Base-by-base conservation (phyloP, 768 basidiomycete species). In the Lyophyllum semitale region DNA sequence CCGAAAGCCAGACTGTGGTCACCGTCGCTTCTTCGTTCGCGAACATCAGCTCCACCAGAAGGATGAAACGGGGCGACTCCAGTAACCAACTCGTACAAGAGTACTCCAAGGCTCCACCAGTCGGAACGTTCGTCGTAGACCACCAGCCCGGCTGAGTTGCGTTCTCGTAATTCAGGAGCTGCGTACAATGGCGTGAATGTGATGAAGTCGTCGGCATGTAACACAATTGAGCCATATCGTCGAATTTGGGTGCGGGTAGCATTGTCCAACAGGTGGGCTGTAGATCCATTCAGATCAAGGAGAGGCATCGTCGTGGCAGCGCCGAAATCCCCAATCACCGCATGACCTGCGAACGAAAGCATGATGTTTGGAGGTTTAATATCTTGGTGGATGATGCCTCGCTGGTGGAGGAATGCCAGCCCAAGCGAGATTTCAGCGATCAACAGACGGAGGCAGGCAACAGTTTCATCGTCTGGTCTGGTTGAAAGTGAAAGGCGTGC, bases 351-450 rank as follows among this genome's bases (percentile, higher is more conserved):
- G 12, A 68, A 67, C 15, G 78, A 77, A 57, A 83, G 73, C 52
- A 88, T 74, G 23, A 89, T 73, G 65, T 88, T 89, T 50, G 78
- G 75, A 2, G 87, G 86, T 60, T 86, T 87, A 69, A 89, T 81
- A 62, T 87, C 85, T 37, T 84, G 82, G 60, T 88, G 86, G 35
- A 88, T 82, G 64, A 87, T 83, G 23, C 86, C 85, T 59, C 78
- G 76, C 52, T 77, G 73, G 63, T 87, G 87, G 1, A 88, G 63
- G 49, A 69, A 73, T 25, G 67, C 54, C 11, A 77, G 48, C 17
- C 71, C 75, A 8, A 77, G 59, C 6, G 69, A 61, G 20, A 74
- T 59, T 54, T 73, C 73, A 2, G 69, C 70, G 17, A 67, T 60
- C 12, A 75, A 55, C 17, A 73, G 54, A 27, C 65, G 68, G 25